phyloP scores from a whole-genome alignment of 345 rosid species.

The Bruguiera gymnorhiza region DNA sequence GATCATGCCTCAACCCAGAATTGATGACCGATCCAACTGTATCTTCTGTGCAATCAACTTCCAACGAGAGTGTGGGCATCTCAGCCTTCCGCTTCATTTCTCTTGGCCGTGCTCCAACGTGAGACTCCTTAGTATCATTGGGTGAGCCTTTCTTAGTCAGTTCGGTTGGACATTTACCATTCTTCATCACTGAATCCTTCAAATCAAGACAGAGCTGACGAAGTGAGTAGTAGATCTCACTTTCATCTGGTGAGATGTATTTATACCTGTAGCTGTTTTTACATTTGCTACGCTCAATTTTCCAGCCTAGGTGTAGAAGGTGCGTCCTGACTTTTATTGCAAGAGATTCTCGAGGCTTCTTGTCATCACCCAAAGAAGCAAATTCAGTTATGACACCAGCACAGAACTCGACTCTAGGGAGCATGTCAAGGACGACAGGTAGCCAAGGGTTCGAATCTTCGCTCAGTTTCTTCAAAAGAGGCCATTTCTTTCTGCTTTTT shows the following conservation, averaged over 20 bases:
- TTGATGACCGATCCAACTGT: not conserved
- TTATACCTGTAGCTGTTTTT: conserved; percentile 3
- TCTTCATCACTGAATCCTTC: not conserved
- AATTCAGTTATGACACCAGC: conserved; percentile 9
- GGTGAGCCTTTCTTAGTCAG: not conserved
- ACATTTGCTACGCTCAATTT: not conserved
- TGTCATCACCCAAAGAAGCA: not conserved
- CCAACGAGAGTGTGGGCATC: no score
- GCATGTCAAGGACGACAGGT: not conserved
- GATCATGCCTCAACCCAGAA: not conserved
- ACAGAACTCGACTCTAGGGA: conserved; percentile 1
- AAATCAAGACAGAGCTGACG: conserved; percentile 14
- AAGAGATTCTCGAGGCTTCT: conserved; percentile 8
- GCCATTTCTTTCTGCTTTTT: not conserved
- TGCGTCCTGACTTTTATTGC: conserved; percentile 12
- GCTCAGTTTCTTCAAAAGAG: not conserved
- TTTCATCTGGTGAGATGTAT: conserved; percentile 6
- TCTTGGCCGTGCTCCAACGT: not conserved
- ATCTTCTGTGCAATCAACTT: no score
- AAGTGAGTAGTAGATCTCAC: conserved; percentile 11
- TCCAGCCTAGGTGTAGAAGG: conserved; percentile 17
- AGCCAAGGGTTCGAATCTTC: conserved; percentile 4
- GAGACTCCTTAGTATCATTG: not conserved
- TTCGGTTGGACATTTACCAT: not conserved
- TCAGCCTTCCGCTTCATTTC: not conserved